Base-by-base conservation (phyloP, 116 monocot genomes). In the Phalaenopsis hybrid region DNA sequence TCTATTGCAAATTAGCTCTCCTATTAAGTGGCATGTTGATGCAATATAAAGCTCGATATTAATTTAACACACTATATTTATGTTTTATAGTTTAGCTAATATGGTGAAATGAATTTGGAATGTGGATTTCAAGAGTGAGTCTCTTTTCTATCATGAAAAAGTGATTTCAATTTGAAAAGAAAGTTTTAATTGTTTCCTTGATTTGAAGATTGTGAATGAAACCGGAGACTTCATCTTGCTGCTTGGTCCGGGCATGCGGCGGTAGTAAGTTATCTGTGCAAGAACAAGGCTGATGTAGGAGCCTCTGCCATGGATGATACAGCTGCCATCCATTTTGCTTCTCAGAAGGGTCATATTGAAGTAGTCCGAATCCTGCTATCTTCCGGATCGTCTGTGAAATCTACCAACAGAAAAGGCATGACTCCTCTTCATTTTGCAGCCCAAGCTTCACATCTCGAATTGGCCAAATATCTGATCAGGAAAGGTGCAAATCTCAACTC, bases 291-390 rank as follows among this genome's bases (percentile, higher is more conserved):
- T 13, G 97, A 97, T 67, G 84, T 88, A 8, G 89, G 91, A 55
- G 97, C 97, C 41, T 82, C 97, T 76, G 97, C 97, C 3, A 90
- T 94, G 92, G 97, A 97, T 61, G 94, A 97, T 81, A 97, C 94
- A 13, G 88, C 80, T 16, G 97, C 93, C 2, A 93, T 97, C 70
- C 97, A 97, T 88, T 97, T 97, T 80, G 94, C 94, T 79, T 86
- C 88, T 48, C 97, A 97, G 83, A 97, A 97, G 81, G 97, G 97
- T 58, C 94, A 97, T 79, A 59, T 86, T 0, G 91, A 94, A 68
- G 85, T 91, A 50, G 89, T 92, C 16, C 88, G 94, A 9, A 57
- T 81, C 37, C 89, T 97, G 5, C 63, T 92, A 23, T 77, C 87
- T 28, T 78, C 84, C 9, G 97, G 97, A 4, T 94, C 82, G 44